phyloP scores from a whole-genome alignment of 106 monocot genomes.

The Hemerocallis citrina region DNA sequence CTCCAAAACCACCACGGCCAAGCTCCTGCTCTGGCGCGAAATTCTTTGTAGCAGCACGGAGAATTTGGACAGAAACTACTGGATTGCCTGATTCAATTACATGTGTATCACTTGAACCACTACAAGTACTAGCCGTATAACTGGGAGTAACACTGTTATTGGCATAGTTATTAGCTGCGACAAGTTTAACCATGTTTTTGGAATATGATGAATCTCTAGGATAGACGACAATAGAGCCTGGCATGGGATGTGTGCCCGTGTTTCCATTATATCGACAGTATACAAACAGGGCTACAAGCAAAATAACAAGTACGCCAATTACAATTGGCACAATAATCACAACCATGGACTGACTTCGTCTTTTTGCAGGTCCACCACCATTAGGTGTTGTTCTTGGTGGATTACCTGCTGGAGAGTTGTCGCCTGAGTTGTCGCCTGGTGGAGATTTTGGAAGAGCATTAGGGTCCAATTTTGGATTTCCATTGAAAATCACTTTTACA shows the following conservation, averaged over 20 bases:
- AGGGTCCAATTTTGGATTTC: conserved; percentile 31
- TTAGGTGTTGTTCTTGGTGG: background rate
- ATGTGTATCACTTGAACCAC: conserved; percentile 14
- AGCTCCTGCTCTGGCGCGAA: conserved; percentile 48
- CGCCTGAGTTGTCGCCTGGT: conserved; percentile 22
- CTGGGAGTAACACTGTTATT: conserved; percentile 11
- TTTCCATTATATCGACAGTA: conserved; percentile 4
- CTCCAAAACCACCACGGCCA: conserved; percentile 57
- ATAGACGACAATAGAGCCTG: conserved; percentile 35
- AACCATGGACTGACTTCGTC: background rate
- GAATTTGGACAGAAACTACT: conserved; percentile 26
- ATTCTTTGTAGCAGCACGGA: conserved; percentile 32
- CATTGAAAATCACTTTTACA: conserved; percentile 25
- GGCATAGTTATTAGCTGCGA: conserved; percentile 20
- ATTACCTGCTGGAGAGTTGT: conserved; percentile 1
- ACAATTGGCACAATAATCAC: conserved; percentile 13
- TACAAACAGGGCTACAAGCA: conserved; percentile 9
- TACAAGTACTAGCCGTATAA: conserved; percentile 12
- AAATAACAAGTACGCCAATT: conserved; percentile 13
- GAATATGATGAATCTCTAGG: conserved; percentile 48
- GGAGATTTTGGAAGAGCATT: conserved; percentile 4
- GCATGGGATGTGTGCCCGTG: background rate
- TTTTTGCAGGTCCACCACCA: conserved; percentile 7
- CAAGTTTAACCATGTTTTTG: conserved; percentile 26
- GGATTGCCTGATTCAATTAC: conserved; percentile 36